These are phyloP conservation scores for Mycena chlorophos DNA, from an alignment of 768 basidiomycete genomes.

Conservation along the genomic window DNA sequence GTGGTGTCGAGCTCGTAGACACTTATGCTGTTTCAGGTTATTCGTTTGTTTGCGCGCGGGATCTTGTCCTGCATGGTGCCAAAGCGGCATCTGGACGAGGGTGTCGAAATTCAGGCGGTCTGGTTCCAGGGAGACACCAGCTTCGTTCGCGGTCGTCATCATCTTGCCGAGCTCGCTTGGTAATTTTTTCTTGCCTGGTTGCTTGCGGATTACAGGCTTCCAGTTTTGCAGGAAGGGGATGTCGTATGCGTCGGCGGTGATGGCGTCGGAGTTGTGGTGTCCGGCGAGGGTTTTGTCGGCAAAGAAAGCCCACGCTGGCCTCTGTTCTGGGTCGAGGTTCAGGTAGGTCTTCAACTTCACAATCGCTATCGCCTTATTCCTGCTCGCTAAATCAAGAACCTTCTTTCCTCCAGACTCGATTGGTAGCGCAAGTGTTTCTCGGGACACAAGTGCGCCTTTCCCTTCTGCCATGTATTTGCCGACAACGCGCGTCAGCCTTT, in stretches of 20 bases:
- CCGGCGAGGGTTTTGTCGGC: background rate
- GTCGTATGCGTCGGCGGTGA: background rate
- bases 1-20: background rate
- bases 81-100: background rate
- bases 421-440: background rate
- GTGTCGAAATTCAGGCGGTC: background rate
- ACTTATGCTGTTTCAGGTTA: background rate
- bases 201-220: background rate
- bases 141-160: background rate
- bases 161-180: background rate
- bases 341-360: background rate
- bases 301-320: background rate
- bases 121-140: background rate
- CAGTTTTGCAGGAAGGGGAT: background rate
- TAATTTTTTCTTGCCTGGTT: background rate
- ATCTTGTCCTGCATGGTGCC: background rate
- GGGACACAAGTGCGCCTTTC: background rate
- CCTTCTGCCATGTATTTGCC: background rate
- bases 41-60: background rate
- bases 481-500: background rate
- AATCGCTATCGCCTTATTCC: background rate
- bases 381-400: background rate
- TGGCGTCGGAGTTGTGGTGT: background rate
- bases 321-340: background rate
- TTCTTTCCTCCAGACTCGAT: background rate